Base-by-base conservation (phyloP, 139 green algal genomes). In the Chlamydomonas incerta region DNA sequence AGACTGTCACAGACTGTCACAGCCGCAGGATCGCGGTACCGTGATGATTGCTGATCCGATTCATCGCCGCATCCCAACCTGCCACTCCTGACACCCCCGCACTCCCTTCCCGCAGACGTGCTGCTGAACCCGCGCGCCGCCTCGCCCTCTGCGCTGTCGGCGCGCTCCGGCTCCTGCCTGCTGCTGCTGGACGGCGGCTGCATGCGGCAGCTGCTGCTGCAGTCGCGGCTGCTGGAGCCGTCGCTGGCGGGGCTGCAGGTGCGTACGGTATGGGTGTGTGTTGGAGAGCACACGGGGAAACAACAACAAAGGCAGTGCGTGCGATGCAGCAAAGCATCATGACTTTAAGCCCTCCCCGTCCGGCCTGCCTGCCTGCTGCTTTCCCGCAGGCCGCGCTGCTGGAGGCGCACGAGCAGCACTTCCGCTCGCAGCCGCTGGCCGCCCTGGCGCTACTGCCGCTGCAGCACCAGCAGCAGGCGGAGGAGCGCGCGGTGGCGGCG, bases 201-300 rank as follows among this genome's bases (percentile, higher is more conserved):
- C 41, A 84, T 84, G 77, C 41, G 77, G n/a, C 65, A 68, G 55
- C 65, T 84, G 65, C 77, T 84, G 65, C n/a, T 84, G 65, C 77
- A 84, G 77, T 75, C 41, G 20, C 41, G 77, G 26, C 63, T 84
- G 65, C 65, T 84, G 65, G 77, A 84, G 65, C 77, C 77, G 17
- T 75, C 65, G 29, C 65, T 84, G 65, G 46, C 77, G 34, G 34
- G 63, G 5, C 46, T 84, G 24, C 77, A 66, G 77, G 65, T 84
- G 77, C 18, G 70, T 14, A 20, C 8, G 41, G 41, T 50, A 8
- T 50, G 41, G 41, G 41, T 50, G 13, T 34, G 17, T 21, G n/a
- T n/a, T n/a, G n/a, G n/a, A n/a, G n/a, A n/a, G n/a, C n/a, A n/a
- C n/a, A n/a, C n/a, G n/a, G n/a, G n/a, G n/a, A n/a, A n/a, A n/a